Conservation (phyloP, 768 basidiomycete genomes). For the Filobasidium floriforme region DNA sequence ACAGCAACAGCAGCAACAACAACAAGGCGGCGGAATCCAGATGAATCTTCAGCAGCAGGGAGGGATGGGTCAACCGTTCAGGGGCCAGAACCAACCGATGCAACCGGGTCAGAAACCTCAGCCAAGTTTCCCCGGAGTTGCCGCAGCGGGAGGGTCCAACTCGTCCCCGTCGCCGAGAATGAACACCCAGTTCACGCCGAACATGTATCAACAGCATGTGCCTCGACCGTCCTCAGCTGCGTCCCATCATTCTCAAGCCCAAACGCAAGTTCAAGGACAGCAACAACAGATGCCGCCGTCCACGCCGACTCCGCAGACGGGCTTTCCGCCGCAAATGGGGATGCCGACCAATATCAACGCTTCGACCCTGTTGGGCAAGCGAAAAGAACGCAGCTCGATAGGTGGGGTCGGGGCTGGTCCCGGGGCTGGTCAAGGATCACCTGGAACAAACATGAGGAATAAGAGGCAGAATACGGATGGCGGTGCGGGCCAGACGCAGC, state of each 20-base stretch:
- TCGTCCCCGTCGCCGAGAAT: background rate
- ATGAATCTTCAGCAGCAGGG: constrained; percentile 11
- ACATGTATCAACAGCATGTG: background rate
- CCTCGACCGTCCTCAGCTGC: constrained; percentile 35
- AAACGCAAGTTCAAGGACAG: constrained; percentile 5
- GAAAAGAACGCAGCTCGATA: background rate
- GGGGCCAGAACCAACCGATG: background rate
- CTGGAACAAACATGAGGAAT: background rate
- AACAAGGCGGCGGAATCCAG: constrained; percentile 8
- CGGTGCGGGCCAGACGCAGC: background rate
- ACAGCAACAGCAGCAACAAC: constrained; percentile 23
- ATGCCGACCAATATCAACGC: constrained; percentile 1
- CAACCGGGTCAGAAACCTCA: constrained; percentile 23
- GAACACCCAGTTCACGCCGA: background rate
- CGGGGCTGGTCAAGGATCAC: background rate
- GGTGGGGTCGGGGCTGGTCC: background rate
- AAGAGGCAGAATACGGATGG: constrained; percentile 8
- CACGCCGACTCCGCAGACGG: background rate
- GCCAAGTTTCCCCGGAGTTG: background rate
- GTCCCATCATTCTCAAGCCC: constrained; percentile 32
- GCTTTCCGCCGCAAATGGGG: background rate
- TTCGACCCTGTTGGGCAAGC: background rate
- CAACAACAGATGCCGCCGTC: background rate
- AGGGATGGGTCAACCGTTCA: constrained; percentile 11
- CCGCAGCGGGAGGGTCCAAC: background rate